A percentile compares a stretch with the other conserved stretches of the same genome.
Evolutionary conservation across 345 rosid species (phyloP).

Genomic region (Eucalyptus curtisii): DNA sequence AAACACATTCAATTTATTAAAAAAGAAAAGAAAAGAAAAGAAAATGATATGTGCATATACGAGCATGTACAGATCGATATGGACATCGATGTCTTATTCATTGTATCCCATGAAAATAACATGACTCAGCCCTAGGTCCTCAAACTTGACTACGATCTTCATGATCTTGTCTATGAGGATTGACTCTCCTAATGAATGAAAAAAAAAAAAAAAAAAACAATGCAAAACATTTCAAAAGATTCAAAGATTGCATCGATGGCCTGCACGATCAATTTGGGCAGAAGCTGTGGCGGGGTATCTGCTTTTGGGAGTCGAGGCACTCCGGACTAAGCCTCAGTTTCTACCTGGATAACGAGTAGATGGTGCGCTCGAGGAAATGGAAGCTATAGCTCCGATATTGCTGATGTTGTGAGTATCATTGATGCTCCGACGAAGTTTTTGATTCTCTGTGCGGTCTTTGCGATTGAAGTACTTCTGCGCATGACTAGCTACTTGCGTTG

Average conservation of each 20-base stretch:
- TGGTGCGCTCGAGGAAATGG: not conserved
- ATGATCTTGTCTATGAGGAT: not conserved
- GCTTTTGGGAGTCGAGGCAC: not conserved
- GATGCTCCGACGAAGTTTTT: not conserved
- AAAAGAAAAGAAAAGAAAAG: not conserved
- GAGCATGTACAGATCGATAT: not conserved
- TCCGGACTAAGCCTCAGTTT: not conserved
- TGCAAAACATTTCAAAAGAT: not conserved
- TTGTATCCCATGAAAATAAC: not conserved
- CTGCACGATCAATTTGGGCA: not conserved
- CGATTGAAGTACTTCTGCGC: constrained; percentile 5
- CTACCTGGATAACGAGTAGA: not conserved
- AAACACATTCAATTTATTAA: not conserved
- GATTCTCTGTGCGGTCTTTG: not conserved
- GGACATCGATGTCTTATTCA: not conserved
- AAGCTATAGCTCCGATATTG: not conserved
- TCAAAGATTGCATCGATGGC: not conserved
- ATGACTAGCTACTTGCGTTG: constrained; percentile 6
- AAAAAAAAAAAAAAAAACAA: not conserved
- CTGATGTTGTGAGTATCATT: not conserved
- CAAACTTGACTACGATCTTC: not conserved
- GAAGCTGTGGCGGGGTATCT: not conserved
- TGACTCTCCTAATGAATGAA: not conserved
- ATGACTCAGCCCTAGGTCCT: not conserved
- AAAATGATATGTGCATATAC: not conserved